These are phyloP conservation scores for Candolleomyces aberdarensis DNA, from an alignment of 768 basidiomycete species.

Conservation along the genomic window DNA sequence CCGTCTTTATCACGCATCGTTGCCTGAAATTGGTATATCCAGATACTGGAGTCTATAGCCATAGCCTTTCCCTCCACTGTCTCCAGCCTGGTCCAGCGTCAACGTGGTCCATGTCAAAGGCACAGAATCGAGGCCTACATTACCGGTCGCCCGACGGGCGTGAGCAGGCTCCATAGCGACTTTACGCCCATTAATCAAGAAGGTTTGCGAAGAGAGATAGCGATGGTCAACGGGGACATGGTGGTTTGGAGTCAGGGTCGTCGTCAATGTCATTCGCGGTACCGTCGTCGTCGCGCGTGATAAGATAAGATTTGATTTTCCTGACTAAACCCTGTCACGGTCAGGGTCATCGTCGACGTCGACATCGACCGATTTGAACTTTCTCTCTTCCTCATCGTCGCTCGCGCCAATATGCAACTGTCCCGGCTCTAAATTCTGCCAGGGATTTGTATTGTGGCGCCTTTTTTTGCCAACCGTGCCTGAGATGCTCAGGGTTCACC, in stretches of 20 bases:
- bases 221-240: background rate
- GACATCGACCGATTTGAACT: background rate
- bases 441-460: background rate
- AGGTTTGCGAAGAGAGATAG: background rate
- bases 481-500: slow-evolving; percentile 21
- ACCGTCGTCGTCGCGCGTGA: background rate
- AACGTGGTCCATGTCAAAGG: background rate
- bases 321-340: background rate
- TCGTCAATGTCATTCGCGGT: background rate
- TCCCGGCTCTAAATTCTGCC: background rate
- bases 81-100: slow-evolving; percentile 61
- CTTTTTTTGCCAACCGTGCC: background rate
- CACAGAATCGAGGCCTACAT: slow-evolving; percentile 49
- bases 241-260: slow-evolving; percentile 1
- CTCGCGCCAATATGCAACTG: background rate
- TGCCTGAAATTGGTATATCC: slow-evolving; percentile 99
- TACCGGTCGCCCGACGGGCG: slow-evolving; percentile 92
- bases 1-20: slow-evolving; percentile 99
- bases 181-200: slow-evolving; percentile 82
- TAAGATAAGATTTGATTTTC: slow-evolving; percentile 8
- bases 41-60: slow-evolving; percentile 98
- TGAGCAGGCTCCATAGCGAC: slow-evolving; percentile 88
- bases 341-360: too few relatives aligned
- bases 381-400: background rate
- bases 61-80: slow-evolving; percentile 92